phyloP scores from a whole-genome alignment of 148 eudicot genomes.

The Chenopodium suecicum region DNA sequence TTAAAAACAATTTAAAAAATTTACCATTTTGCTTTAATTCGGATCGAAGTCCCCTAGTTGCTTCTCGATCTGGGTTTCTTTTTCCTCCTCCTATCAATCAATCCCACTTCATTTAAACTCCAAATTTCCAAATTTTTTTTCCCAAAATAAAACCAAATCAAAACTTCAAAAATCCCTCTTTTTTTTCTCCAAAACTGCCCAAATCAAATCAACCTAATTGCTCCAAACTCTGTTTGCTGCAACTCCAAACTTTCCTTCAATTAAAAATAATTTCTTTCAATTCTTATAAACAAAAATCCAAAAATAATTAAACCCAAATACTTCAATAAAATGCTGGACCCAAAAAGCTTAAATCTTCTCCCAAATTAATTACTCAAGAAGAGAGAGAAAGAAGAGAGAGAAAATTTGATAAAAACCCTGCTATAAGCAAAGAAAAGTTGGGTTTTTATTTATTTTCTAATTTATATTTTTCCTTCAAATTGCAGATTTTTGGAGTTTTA shows the following conservation, averaged over 20 bases:
- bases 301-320: constrained; percentile 17
- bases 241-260: neutral
- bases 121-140: neutral
- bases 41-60: constrained; percentile 43
- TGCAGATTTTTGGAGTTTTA: neutral
- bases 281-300: neutral
- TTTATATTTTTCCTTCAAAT: neutral
- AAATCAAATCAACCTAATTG: constrained; percentile 30
- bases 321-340: constrained; percentile 21
- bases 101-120: constrained; percentile 16
- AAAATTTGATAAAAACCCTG: constrained; percentile 22
- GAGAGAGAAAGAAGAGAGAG: neutral
- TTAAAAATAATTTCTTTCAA: neutral
- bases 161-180: too few species aligned
- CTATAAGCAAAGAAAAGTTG: constrained; percentile 9
- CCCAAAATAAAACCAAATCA: constrained; percentile 24
- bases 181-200: neutral
- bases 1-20: neutral
- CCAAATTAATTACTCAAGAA: neutral
- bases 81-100: constrained; percentile 4
- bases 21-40: constrained; percentile 50
- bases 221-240: constrained; percentile 11
- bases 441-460: neutral
- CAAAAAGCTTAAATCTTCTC: constrained; percentile 16
- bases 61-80: constrained; percentile 24